Evolutionary conservation across 140 eudicot species (phyloP).

Genomic region (Senecio squalidus): DNA sequence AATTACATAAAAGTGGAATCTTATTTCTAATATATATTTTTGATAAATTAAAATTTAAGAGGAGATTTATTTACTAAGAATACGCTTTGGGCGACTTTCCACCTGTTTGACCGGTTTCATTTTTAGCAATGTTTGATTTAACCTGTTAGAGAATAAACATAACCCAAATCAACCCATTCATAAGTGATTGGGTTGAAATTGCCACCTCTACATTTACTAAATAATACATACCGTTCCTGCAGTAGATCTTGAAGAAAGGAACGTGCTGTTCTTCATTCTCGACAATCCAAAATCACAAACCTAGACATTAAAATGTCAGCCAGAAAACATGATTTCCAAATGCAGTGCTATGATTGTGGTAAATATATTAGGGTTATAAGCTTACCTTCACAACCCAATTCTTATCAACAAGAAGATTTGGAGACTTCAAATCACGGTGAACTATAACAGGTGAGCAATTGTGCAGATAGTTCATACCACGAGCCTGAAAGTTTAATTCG

Average conservation of each 20-base stretch:
- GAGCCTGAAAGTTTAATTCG: conserved; percentile 51
- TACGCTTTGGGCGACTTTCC: background rate
- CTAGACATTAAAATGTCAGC: conserved; percentile 39
- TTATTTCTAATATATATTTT: too few species aligned
- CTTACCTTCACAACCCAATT: conserved; percentile 98
- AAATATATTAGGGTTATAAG: background rate
- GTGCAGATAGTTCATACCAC: conserved; percentile 98
- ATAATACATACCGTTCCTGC: conserved; percentile 84
- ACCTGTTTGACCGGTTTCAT: background rate
- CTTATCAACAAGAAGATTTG: conserved; percentile 93
- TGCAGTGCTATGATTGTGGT: background rate
- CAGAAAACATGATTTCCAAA: background rate
- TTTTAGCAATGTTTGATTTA: background rate
- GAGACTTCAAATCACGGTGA: conserved; percentile 96
- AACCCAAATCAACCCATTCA: background rate
- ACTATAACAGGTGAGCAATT: conserved; percentile 90
- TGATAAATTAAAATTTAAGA: background rate
- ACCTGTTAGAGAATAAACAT: background rate
- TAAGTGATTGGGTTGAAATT: background rate
- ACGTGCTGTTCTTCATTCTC: conserved; percentile 90
- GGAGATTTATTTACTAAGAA: background rate
- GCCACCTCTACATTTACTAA: conserved; percentile 1
- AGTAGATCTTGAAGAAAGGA: conserved; percentile 92
- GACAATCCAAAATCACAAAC: conserved; percentile 98
- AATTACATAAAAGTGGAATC: too few species aligned